These are phyloP conservation scores for Gentiana dahurica DNA, from an alignment of 257 asterid genomes.

Conservation along the genomic window DNA sequence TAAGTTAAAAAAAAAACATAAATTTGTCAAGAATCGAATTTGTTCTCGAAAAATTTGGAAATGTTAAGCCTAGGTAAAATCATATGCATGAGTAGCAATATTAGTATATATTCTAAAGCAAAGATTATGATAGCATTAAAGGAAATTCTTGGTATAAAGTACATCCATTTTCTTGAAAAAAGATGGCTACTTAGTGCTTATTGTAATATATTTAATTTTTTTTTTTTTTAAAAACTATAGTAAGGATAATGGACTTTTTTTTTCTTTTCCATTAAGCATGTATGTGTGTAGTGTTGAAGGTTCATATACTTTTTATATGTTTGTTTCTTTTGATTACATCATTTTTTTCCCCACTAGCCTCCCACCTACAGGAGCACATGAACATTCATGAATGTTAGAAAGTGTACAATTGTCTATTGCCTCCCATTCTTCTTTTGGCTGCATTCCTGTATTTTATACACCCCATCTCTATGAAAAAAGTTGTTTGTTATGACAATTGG, in stretches of 20 bases:
- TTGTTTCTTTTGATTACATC: conserved; percentile 16
- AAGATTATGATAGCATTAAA: not conserved
- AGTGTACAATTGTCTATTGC: not conserved
- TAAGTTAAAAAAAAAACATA: too few species aligned
- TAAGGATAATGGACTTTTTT: not conserved
- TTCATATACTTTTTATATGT: conserved; percentile 12
- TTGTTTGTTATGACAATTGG: conserved; percentile 9
- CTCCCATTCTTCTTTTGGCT: conserved; percentile 1
- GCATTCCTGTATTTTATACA: not conserved
- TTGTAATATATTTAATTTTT: not conserved
- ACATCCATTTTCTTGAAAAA: not conserved
- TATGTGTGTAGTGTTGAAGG: conserved; percentile 7
- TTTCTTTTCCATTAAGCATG: conserved; percentile 4
- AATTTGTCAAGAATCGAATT: too few species aligned
- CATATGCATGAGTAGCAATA: conserved; percentile 1
- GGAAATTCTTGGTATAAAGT: conserved; percentile 1
- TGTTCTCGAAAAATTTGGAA: too few species aligned
- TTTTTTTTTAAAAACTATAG: too few species aligned
- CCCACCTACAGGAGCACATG: conserved; percentile 8
- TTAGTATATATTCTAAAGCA: not conserved
- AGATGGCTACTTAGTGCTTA: not conserved
- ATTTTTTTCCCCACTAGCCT: conserved; percentile 10
- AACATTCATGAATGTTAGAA: not conserved
- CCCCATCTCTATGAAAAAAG: conserved; percentile 1
- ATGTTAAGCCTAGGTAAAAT: too few species aligned